Base-by-base conservation (phyloP, 768 basidiomycete genomes). In the Mycena chlorophos region DNA sequence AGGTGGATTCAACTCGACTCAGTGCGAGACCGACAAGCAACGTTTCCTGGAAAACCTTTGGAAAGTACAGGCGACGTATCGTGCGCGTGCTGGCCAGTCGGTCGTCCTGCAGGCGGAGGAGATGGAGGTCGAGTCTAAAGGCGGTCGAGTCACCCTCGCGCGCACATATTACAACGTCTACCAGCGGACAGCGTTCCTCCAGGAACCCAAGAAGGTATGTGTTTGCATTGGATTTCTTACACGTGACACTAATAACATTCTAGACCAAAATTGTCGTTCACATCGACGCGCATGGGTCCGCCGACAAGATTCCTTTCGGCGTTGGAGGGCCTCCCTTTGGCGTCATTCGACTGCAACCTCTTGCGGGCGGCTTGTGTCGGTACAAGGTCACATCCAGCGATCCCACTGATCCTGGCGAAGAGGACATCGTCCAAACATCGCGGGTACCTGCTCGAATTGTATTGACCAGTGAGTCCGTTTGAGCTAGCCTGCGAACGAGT, bases 261-360 rank as follows among this genome's bases (percentile, higher is more conserved):
- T 62, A 96, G 94, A 88, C 87, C 26, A 95, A 94, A 74, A 83
- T 94, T 22, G 87, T 93, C 10, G 79, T 96, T 37, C 92, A 94
- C 61, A 84, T 98, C 52, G 93, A 96, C 68, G 80, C 86, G 17
- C 65, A 80, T 16, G 90, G 89, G 3, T 74, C 81, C 13, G 89
- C 92, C 5, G 88, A 91, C 62, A 83, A 86, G 2, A 78, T 96
- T 54, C 86, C 89, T 4, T 86, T 94, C 58, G 89, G 88, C 4
- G 75, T 87, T 17, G 78, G 74, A 4, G 78, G 75, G 16, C 80
- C 89, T 6, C 91, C 94, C 0, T 88, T 86, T 58, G 87, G 90
- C n/a, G 74, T 89, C 42, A 85, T 95, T 49, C 79, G 89, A 52
- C 74, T 94, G 5, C 90, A 94, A 60, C 90, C 92, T 2, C 80